Conservation (phyloP, 805 yeast species). For the Pichia paraexigua region DNA sequence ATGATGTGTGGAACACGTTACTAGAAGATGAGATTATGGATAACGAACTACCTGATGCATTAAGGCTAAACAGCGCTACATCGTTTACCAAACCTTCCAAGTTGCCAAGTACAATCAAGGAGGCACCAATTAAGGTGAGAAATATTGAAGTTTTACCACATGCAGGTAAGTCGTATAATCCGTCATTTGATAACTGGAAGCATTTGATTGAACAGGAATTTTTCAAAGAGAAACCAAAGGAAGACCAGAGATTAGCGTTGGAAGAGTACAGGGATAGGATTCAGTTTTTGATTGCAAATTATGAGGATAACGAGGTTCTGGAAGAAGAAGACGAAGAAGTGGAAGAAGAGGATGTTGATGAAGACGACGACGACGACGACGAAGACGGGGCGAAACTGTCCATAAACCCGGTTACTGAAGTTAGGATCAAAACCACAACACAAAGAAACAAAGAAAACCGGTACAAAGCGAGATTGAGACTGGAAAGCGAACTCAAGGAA, state of each 20-base stretch:
- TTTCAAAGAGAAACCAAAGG: conserved; percentile 55
- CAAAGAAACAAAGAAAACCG: conserved; percentile 66
- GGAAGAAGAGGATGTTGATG: conserved; percentile 26
- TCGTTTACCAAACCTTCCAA: conserved; percentile 46
- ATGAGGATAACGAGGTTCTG: conserved; percentile 51
- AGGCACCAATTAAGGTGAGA: conserved; percentile 46
- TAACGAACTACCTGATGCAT: conserved; percentile 31
- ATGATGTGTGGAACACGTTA: conserved; percentile 62
- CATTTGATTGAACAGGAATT: conserved; percentile 59
- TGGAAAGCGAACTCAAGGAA: conserved; percentile 46
- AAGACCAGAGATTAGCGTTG: conserved; percentile 52
- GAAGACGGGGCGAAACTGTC: conserved; percentile 40
- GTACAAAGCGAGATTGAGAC: conserved; percentile 48
- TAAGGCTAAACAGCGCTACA: conserved; percentile 23
- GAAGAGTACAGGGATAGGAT: conserved; percentile 60
- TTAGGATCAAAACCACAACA: conserved; percentile 66
- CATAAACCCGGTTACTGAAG: conserved; percentile 58
- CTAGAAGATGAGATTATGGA: conserved; percentile 11
- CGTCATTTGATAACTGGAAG: conserved; percentile 79
- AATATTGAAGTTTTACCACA: conserved; percentile 51
- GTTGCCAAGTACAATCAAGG: conserved; percentile 47
- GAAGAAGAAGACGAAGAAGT: conserved; percentile 32
- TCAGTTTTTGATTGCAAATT: conserved; percentile 51
- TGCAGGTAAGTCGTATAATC: conserved; percentile 91
- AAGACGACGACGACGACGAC: conserved; percentile 29